Evolutionary conservation across 768 basidiomycete species (phyloP), one percentile per base, ranked within the genome.

Genomic region (Hericium erinaceus): DNA sequence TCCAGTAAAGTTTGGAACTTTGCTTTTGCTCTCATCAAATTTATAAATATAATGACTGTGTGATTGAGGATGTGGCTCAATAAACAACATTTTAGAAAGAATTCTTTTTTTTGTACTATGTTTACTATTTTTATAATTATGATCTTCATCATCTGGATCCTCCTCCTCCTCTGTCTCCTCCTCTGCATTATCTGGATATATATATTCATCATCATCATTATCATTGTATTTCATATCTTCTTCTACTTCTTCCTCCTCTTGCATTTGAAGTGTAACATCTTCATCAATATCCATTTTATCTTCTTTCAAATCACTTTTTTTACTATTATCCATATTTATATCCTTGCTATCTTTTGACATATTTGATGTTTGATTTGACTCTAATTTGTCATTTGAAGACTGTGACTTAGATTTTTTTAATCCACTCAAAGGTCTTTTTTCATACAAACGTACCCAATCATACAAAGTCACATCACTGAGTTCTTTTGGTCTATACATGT

Each of bases 1-100:
- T 3, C 71, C 70, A 5, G 68, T 20, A 60, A 73, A 70, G 39
- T 72, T 70, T 0, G 67, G 67, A 7, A 71, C 64, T 33, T 53
- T 22, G n/a, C 37, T 38, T 5, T 51, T 26, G 5, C 37, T 7
- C n/a, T 60, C 49, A 39, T 7, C 40, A 24, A 28, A 28, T 57
- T 40, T 22, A 58, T 48, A 22, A 55, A 68, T 44, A 33, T 52
- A 26, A 57, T 71, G 72, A 5, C 67, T 68, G 2, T 56, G 33
- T 40, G 13, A 41, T 20, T 65, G 61, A n/a, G 68, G 67, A 63
- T 72, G 69, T 0, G 51, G 56, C 20, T 46, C n/a, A 10, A 55
- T 20, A 56, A 67, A 50, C 2, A 24, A 15, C 11, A 24, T 11
- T 68, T 33, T 57, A n/a, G 49, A 49, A 1, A 38, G 20, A 16